Evolutionary conservation across 371 early-diverging fungal genomes (phyloP), one percentile per base, ranked within the genome.

Genomic region (Rhizopus microsporus): DNA sequence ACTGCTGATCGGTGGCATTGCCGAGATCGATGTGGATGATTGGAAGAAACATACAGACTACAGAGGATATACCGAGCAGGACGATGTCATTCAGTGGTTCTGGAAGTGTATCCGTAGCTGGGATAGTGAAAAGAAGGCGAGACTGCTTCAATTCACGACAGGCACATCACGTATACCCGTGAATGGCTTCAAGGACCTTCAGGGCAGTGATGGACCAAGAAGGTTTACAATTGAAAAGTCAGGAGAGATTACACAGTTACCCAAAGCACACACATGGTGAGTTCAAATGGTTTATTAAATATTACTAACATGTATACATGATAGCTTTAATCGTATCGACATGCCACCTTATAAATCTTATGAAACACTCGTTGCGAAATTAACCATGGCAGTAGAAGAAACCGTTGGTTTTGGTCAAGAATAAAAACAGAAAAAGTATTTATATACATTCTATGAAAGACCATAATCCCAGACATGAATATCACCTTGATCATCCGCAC

Each of bases 21-120:
- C 97, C 5, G 98, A 99, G 65, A 96, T 99, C 54, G 98, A 99
- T 77, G 88, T 98, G 13, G 98, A 97, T 62, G 99, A 99, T 72
- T 98, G 99, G 99, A 95, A 94, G 83, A 98, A 96, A 71, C 95
- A 99, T 69, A 96, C 99, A 13, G 97, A 96, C 67, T 99, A 99
- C 69, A 81, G 96, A 45, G 97, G 97, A 31, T 99, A 96, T 82
- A 93, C 94, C 1, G 94, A 93, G 69, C 88, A 91, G 53, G 97
- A 97, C 71, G 93, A 94, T 69, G 93, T 93, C 9, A 86, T 99
- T 54, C 91, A 92, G 65, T 95, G 95, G 95, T 99, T 98, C 87
- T 99, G 99, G 99, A 88, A 92, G 81, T 92, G 88, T 69, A 89
- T 99, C 4, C 75, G 86, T 34, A 77, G 83, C 16, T 94, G 91